These are phyloP conservation scores for Metarhizium album DNA, from an alignment of 2,329 filamentous ascomycete genomes.

Conservation along the genomic window DNA sequence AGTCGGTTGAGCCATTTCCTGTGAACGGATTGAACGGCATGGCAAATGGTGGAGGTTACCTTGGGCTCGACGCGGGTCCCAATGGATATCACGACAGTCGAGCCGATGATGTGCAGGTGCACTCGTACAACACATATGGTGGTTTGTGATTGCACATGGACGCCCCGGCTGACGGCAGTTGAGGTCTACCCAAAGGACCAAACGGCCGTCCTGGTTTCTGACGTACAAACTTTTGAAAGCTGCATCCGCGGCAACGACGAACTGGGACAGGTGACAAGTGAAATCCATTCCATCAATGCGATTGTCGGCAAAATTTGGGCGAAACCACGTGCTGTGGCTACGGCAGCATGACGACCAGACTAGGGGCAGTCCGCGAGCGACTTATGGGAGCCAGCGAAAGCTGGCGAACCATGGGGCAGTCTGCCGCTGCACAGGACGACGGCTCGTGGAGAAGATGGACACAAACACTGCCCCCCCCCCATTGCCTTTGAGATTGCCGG, in stretches of 20 bases:
- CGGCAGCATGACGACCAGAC: constrained; percentile 39
- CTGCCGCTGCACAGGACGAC: constrained; percentile 36
- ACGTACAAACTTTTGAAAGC: constrained; percentile 70
- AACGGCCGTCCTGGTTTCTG: constrained; percentile 66
- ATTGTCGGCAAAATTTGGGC: constrained; percentile 59
- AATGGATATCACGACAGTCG: constrained; percentile 33
- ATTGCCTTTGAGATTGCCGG: constrained; percentile 80
- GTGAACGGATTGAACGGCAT: constrained; percentile 19
- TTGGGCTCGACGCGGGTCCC: constrained; percentile 23
- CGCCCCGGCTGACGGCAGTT: constrained; percentile 9
- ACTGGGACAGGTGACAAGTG: constrained; percentile 53
- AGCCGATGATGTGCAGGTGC: constrained; percentile 40
- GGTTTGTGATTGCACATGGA: constrained; percentile 6
- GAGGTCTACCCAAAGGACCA: constrained; percentile 75
- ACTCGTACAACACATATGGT: constrained; percentile 10
- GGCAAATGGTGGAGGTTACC: constrained; percentile 27
- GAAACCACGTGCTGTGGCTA: constrained; percentile 50
- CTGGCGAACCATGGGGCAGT: constrained; percentile 46
- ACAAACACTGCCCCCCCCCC: constrained; percentile 55
- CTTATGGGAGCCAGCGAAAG: constrained; percentile 53
- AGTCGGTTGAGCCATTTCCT: constrained; percentile 37
- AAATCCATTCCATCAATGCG: constrained; percentile 59
- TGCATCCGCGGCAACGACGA: constrained; percentile 56
- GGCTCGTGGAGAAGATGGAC: constrained; percentile 53
- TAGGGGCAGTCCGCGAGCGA: constrained; percentile 54